phyloP scores from a whole-genome alignment of 306 rosid genomes.

The Quercus suber region DNA sequence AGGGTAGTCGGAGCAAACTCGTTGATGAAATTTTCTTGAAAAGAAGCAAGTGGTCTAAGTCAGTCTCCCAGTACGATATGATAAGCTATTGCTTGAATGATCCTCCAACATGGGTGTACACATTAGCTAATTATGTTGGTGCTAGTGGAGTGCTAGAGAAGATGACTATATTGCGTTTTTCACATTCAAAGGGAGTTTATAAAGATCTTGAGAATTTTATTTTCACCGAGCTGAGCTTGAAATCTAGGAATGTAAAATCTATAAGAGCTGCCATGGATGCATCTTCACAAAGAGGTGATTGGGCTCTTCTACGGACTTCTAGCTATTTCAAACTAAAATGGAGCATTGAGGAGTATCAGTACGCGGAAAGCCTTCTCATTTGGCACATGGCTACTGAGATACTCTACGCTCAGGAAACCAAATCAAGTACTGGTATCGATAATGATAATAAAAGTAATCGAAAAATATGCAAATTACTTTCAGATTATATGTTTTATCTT shows the following conservation, averaged over 20 bases:
- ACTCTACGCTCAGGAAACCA: background rate
- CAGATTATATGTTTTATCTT: slow-evolving; percentile 22
- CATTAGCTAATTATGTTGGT: background rate
- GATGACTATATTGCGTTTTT: background rate
- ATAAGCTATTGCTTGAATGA: slow-evolving; percentile 12
- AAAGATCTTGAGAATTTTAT: background rate
- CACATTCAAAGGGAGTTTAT: background rate
- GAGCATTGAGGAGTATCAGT: slow-evolving; percentile 23
- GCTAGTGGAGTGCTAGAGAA: background rate
- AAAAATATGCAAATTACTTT: background rate
- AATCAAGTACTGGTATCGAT: accelerated
- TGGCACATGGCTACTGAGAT: slow-evolving; percentile 35
- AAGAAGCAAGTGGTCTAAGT: slow-evolving; percentile 13
- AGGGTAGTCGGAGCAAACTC: background rate
- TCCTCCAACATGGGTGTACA: background rate
- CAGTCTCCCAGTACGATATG: slow-evolving; percentile 22
- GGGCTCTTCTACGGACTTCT: slow-evolving; percentile 14
- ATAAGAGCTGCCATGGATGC: background rate
- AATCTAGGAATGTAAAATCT: background rate
- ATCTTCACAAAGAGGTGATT: slow-evolving; percentile 23
- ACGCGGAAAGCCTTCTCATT: slow-evolving; percentile 25
- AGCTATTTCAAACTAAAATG: background rate
- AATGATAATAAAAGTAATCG: background rate
- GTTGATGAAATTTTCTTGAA: background rate
- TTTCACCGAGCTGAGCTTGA: slow-evolving; percentile 8